phyloP scores from a whole-genome alignment of 2,329 filamentous ascomycete species.

The Periconia sp. region DNA sequence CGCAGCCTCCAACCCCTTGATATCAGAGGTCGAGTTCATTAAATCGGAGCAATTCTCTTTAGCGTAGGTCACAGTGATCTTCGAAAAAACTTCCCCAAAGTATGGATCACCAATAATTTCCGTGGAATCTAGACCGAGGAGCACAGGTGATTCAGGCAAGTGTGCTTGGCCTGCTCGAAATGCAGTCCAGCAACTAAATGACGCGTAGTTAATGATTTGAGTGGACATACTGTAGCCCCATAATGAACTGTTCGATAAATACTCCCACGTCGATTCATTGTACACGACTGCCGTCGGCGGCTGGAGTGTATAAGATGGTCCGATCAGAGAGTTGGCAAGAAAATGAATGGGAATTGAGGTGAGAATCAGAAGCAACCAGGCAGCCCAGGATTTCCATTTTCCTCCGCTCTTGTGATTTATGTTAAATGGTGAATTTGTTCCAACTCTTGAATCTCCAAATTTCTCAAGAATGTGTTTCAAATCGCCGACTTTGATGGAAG shows the following conservation, averaged over 20 bases:
- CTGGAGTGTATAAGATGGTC: conserved; percentile 25
- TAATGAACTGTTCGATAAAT: too few species aligned
- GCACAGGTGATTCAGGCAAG: conserved; percentile 10
- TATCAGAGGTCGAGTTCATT: too few species aligned
- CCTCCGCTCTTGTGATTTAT: conserved; percentile 35
- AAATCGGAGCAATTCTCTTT: conserved; percentile 20
- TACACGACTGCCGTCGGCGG: conserved; percentile 19
- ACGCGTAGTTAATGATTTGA: too few species aligned
- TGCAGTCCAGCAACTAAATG: conserved; percentile 31
- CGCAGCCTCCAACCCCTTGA: too few species aligned
- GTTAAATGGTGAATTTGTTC: conserved; percentile 40
- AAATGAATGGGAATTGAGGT: conserved; percentile 35
- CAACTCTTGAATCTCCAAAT: conserved; percentile 37
- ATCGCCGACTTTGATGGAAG: conserved; percentile 31
- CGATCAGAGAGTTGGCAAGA: conserved; percentile 37
- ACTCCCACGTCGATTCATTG: conserved; percentile 7
- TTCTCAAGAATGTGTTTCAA: conserved; percentile 31
- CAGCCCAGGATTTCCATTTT: conserved; percentile 28
- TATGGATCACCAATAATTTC: background rate
- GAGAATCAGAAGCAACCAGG: conserved; percentile 34
- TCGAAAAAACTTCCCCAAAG: conserved; percentile 12
- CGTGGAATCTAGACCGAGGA: conserved; percentile 7
- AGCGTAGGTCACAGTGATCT: conserved; percentile 22
- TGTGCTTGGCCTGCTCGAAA: conserved; percentile 28
- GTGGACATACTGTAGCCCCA: background rate